Conservation (phyloP, 768 basidiomycete genomes). For the Gloeophyllum trabeum region DNA sequence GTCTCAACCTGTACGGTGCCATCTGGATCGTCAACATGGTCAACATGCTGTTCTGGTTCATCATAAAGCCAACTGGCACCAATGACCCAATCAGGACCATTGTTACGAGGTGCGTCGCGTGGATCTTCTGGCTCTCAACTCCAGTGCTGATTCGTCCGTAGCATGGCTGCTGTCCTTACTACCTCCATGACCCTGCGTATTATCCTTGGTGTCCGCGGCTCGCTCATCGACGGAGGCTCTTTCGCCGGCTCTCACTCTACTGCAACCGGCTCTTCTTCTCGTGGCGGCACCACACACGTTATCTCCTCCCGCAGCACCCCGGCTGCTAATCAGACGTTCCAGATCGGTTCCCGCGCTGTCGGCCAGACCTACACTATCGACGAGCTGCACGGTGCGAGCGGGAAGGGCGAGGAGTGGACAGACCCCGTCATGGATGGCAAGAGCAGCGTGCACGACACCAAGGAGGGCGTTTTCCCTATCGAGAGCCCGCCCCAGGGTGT, state of each 20-base stretch:
- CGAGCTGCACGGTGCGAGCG: constrained; percentile 18
- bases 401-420: constrained; percentile 15
- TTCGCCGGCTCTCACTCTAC: constrained; percentile 37
- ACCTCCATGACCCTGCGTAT: constrained; percentile 85
- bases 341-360: constrained; percentile 8
- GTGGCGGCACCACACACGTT: constrained; percentile 34
- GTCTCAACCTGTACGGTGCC: constrained; percentile 75
- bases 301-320: constrained; percentile 14
- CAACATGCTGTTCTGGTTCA: constrained; percentile 85
- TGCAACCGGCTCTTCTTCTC: constrained; percentile 29
- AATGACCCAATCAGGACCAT: constrained; percentile 71
- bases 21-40: constrained; percentile 72
- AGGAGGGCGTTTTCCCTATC: constrained; percentile 15
- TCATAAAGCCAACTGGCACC: constrained; percentile 51
- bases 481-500: constrained; percentile 14
- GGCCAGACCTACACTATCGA: constrained; percentile 19
- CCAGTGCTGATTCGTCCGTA: constrained; percentile 9
- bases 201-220: constrained; percentile 72
- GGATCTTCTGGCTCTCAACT: background rate
- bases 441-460: constrained; percentile 16
- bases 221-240: constrained; percentile 58
- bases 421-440: constrained; percentile 16
- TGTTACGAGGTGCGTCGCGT: constrained; percentile 51
- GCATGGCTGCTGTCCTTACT: constrained; percentile 81
- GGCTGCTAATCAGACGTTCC: constrained; percentile 8